Base-by-base conservation (phyloP, 768 basidiomycete genomes). In the Saitozyma sp. region DNA sequence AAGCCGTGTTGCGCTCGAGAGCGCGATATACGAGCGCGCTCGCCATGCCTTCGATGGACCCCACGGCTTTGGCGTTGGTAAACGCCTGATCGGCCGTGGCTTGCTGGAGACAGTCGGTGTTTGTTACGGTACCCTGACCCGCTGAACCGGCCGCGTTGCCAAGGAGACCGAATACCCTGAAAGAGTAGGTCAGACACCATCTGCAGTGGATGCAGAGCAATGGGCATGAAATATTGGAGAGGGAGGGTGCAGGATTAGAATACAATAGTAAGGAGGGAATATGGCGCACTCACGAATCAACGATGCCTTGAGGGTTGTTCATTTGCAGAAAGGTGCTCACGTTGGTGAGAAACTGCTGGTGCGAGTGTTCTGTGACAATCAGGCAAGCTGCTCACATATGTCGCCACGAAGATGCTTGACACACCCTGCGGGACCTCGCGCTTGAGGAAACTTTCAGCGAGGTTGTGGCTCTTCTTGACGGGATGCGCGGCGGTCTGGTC, bases 361-460 rank as follows among this genome's bases (percentile, higher is more conserved):
- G 87, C 11, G 86, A 87, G 80, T 88, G 86, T 74, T 88, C 87
- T 51, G 42, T 16, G 8, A 16, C 9, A 14, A 16, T 45, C 19
- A 50, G 41, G 54, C 9, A 56, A 11, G 39, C 62, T 29, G 7
- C 43, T 49, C 29, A 29, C 5, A 5, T 29, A 29, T 19, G 49
- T 51, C 37, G 50, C 42, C 39, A 16, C 17, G 43, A 48, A 43
- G 54, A 19, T 40, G 17, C 29, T 13, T 38, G 51, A 55, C 70
- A n/a, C 70, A 86, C 86, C 86, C 82, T 88, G 86, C 20, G 86
- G 86, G 38, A 87, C 86, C 77, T 87, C 86, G 65, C 86, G 84
- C 65, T 82, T 82, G 84, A 50, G 13, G 29, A 29, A 29, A 29
- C 29, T 5, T 29, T 29, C 29, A 29, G 29, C 40, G 50, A 38